Percentiles rank a stretch among this genome's conserved stretches.
phyloP scores from a whole-genome alignment of 2,329 filamentous ascomycete species.

The Microdochium nivale region DNA sequence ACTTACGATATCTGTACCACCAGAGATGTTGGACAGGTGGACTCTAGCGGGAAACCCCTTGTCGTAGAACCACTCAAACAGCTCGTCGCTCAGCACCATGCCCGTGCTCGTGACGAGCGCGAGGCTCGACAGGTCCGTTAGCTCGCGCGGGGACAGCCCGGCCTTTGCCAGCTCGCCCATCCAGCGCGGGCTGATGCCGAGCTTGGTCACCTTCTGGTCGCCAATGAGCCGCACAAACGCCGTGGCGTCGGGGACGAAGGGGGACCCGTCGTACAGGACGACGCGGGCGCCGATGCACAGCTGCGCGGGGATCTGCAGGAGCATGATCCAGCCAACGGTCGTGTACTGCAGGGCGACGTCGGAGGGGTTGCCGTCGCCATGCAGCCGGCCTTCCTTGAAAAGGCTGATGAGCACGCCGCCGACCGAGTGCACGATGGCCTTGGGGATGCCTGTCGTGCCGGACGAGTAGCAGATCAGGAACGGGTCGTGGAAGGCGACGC shows the following conservation, averaged over 20 bases:
- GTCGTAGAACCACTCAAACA: conserved; percentile 75
- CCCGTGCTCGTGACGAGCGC: conserved; percentile 62
- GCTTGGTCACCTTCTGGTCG: conserved; percentile 57
- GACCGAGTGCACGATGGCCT: conserved; percentile 75
- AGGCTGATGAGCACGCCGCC: conserved; percentile 51
- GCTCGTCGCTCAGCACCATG: conserved; percentile 69
- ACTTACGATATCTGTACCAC: conserved; percentile 66
- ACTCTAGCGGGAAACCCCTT: conserved; percentile 57
- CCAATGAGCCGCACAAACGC: conserved; percentile 55
- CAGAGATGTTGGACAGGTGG: conserved; percentile 66
- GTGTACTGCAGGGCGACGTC: conserved; percentile 46
- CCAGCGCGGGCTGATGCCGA: conserved; percentile 72
- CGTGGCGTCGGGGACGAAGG: conserved; percentile 61
- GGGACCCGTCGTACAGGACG: conserved; percentile 76
- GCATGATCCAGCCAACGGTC: conserved; percentile 86
- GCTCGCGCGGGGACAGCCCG: conserved; percentile 50
- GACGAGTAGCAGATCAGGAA: conserved; percentile 72
- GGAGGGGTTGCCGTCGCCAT: conserved; percentile 30
- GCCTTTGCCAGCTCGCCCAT: conserved; percentile 63
- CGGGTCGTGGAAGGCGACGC: conserved; percentile 63
- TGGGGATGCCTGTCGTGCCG: conserved; percentile 75
- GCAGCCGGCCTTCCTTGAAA: conserved; percentile 49
- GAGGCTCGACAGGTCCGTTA: conserved; percentile 55
- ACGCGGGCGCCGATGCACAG: conserved; percentile 52
- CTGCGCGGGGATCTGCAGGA: conserved; percentile 50